phyloP scores from a whole-genome alignment of 2,329 filamentous ascomycete genomes.

The Colletotrichum euphorbiae region DNA sequence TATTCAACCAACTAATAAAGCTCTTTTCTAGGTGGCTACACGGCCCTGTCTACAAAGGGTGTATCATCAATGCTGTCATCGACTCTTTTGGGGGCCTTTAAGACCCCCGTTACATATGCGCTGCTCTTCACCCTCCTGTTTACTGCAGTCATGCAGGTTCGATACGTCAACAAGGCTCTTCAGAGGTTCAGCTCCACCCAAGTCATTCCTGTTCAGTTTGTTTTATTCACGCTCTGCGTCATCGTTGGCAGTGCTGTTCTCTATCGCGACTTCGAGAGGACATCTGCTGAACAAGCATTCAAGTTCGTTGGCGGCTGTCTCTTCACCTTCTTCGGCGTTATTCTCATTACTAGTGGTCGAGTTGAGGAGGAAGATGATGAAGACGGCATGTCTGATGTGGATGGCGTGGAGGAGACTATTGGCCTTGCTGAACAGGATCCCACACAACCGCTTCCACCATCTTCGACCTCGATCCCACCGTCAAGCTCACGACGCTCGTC shows the following conservation, averaged over 20 bases:
- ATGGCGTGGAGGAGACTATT: slow-evolving; percentile 73
- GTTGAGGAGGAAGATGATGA: slow-evolving; percentile 65
- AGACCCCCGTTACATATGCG: slow-evolving; percentile 91
- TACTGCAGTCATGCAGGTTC: slow-evolving; percentile 96
- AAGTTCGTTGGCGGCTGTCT: slow-evolving; percentile 94
- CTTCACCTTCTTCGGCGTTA: slow-evolving; percentile 96
- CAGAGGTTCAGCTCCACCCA: slow-evolving; percentile 97
- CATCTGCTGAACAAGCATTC: slow-evolving; percentile 75
- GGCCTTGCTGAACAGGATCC: slow-evolving; percentile 67
- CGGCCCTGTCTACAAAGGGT: slow-evolving; percentile 95
- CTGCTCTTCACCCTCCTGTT: slow-evolving; percentile 82
- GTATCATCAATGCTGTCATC: slow-evolving; percentile 95
- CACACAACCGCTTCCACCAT: slow-evolving; percentile 53
- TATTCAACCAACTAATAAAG: slow-evolving; percentile 12
- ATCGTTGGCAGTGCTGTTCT: slow-evolving; percentile 93
- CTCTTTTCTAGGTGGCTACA: slow-evolving; percentile 79
- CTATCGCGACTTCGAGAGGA: slow-evolving; percentile 94
- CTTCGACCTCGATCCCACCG: slow-evolving; percentile 44
- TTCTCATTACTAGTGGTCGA: slow-evolving; percentile 91
- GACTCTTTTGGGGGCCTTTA: slow-evolving; percentile 87
- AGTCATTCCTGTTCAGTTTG: slow-evolving; percentile 97
- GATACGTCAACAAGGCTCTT: slow-evolving; percentile 88
- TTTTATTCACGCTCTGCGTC: slow-evolving; percentile 94
- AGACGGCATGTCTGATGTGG: slow-evolving; percentile 65
- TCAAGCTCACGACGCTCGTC: slow-evolving; percentile 61